These are phyloP conservation scores for Amphirosellinia nigrospora DNA, from an alignment of 495 filamentous ascomycete genomes.

Conservation along the genomic window DNA sequence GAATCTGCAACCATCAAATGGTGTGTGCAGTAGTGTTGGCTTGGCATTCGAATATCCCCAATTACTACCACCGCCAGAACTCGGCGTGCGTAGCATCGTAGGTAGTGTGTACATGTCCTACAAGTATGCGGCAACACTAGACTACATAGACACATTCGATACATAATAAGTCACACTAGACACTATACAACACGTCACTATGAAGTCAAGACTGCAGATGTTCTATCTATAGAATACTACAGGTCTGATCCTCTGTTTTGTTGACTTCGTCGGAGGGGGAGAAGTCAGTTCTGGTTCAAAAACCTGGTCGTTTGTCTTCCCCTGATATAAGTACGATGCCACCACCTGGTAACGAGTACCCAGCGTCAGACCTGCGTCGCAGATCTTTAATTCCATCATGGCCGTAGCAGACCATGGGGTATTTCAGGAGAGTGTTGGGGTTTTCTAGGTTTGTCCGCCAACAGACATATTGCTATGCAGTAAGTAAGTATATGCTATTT, in stretches of 20 bases:
- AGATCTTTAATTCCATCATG: neutral
- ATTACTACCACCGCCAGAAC: neutral
- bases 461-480: too few relatives aligned
- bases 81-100: neutral
- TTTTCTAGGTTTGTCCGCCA: too few relatives aligned
- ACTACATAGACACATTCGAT: neutral
- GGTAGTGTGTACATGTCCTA: neutral
- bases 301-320: too few relatives aligned
- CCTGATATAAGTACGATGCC: too few relatives aligned
- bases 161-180: neutral
- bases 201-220: neutral
- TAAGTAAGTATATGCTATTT: too few relatives aligned
- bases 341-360: neutral
- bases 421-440: too few relatives aligned
- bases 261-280: too few relatives aligned
- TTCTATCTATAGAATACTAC: neutral
- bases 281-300: neutral
- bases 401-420: neutral
- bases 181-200: neutral
- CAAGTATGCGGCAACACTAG: neutral
- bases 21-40: conserved; percentile 10
- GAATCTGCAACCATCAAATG: conserved; percentile 12
- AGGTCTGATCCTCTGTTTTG: neutral
- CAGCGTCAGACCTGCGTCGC: neutral
- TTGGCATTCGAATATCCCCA: conserved; percentile 11